Percentiles rank a stretch among this genome's conserved stretches.
These are phyloP conservation scores for Aotearoamyces nothofagi DNA, from an alignment of 2,329 filamentous ascomycete species.

Conservation along the genomic window DNA sequence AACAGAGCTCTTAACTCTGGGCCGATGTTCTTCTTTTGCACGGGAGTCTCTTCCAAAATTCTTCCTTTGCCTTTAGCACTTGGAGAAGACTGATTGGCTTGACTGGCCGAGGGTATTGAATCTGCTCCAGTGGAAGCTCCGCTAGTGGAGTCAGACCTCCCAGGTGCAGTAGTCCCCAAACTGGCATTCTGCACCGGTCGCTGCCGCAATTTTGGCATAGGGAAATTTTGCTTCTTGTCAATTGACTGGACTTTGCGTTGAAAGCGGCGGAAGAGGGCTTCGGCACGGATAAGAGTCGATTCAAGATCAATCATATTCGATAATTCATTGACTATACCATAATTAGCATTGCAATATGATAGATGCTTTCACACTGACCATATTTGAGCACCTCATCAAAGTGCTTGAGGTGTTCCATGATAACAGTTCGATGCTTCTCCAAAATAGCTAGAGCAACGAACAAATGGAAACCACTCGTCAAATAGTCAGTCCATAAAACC, in stretches of 20 bases:
- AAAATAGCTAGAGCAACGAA: constrained; percentile 89
- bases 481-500: constrained; percentile 81
- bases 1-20: constrained; percentile 45
- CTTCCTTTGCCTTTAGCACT: constrained; percentile 7
- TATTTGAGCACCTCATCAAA: constrained; percentile 99
- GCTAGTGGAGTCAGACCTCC: constrained; percentile 1
- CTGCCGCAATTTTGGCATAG: constrained; percentile 31
- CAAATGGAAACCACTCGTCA: constrained; percentile 81
- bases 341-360: constrained; percentile 1
- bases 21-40: constrained; percentile 36
- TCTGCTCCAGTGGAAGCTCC: no score
- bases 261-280: constrained; percentile 77
- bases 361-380: constrained; percentile 34
- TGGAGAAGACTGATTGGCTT: no score
- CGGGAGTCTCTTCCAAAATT: constrained; percentile 4
- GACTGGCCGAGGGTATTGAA: no score
- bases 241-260: constrained; percentile 79
- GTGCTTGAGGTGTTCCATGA: constrained; percentile 83
- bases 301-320: constrained; percentile 85
- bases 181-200: constrained; percentile 3
- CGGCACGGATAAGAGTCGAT: constrained; percentile 73
- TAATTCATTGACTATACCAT: constrained; percentile 68
- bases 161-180: neutral
- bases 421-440: constrained; percentile 91
- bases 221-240: constrained; percentile 83